Percentiles rank a stretch among this genome's conserved stretches.
Evolutionary conservation across 352 stramenopile genomes (phyloP).

Genomic region (Phytopythium helicoides): DNA sequence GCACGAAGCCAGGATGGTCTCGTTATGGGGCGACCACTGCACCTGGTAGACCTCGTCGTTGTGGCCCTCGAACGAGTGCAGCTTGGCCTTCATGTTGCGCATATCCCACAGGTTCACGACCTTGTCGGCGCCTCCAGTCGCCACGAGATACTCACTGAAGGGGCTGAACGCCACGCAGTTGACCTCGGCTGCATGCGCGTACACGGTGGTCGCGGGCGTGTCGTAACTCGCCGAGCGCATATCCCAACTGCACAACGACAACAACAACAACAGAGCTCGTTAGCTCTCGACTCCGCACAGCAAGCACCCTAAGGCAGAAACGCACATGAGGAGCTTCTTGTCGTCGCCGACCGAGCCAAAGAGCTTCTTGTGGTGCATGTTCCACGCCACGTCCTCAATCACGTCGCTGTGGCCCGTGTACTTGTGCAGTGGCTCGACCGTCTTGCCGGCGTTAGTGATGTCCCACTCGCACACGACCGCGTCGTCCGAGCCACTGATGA

Average conservation of each 20-base stretch:
- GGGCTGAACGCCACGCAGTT: conserved; percentile 98
- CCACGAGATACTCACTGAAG: conserved; percentile 95
- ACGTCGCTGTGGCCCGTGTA: conserved; percentile 94
- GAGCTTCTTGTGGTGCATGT: conserved; percentile 93
- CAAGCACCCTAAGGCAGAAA: background rate
- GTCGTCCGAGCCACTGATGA: conserved; percentile 97
- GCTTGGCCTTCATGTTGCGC: conserved; percentile 93
- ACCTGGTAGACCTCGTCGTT: conserved; percentile 97
- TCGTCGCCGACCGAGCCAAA: conserved; percentile 97
- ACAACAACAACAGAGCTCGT: no score
- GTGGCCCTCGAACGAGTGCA: conserved; percentile 96
- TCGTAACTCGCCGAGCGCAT: conserved; percentile 81
- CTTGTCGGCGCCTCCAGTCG: conserved; percentile 94
- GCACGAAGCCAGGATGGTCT: conserved; percentile 96
- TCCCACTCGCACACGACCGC: conserved; percentile 97
- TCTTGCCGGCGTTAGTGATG: conserved; percentile 84
- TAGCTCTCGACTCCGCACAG: conserved; percentile 1
- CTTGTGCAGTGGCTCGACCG: conserved; percentile 80
- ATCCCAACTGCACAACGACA: conserved; percentile 65
- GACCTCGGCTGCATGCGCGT: conserved; percentile 95
- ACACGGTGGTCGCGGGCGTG: conserved; percentile 72
- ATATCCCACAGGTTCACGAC: conserved; percentile 99
- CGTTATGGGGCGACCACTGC: conserved; percentile 96
- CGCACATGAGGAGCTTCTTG: conserved; percentile 91
- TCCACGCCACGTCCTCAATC: conserved; percentile 99